Percentiles rank a stretch among this genome's conserved stretches.
phyloP scores from a whole-genome alignment of 2,329 filamentous ascomycete species.

The Pseudogymnoascus sp. region DNA sequence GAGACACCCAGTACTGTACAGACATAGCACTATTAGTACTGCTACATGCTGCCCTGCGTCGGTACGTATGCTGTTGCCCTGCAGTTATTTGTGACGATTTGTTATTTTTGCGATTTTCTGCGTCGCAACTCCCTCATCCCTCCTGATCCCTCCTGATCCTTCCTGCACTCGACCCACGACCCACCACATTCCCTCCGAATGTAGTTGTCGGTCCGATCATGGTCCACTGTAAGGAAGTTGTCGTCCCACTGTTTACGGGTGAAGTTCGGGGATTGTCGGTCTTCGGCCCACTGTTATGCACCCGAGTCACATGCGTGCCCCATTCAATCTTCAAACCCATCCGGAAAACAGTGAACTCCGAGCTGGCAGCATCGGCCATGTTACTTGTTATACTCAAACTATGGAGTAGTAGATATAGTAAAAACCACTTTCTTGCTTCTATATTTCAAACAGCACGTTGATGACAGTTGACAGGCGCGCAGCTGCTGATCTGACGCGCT shows the following conservation, averaged over 20 bases:
- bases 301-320: slow-evolving; percentile 3
- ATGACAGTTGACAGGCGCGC: background rate
- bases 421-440: background rate
- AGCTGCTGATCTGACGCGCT: background rate
- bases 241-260: background rate
- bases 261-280: background rate
- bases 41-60: background rate
- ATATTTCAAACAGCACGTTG: background rate
- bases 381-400: background rate
- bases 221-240: slow-evolving; percentile 1
- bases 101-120: background rate
- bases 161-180: background rate
- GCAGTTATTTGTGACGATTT: background rate
- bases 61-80: background rate
- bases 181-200: background rate
- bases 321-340: background rate
- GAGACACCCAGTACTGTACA: no score
- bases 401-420: background rate
- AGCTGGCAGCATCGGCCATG: background rate
- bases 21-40: background rate
- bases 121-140: background rate
- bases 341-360: background rate
- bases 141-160: background rate
- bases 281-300: background rate
- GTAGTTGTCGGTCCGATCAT: background rate